Evolutionary conservation across 2,329 filamentous ascomycete genomes (phyloP), one percentile per base, ranked within the genome.

Genomic region (Pyrenochaeta sp.): DNA sequence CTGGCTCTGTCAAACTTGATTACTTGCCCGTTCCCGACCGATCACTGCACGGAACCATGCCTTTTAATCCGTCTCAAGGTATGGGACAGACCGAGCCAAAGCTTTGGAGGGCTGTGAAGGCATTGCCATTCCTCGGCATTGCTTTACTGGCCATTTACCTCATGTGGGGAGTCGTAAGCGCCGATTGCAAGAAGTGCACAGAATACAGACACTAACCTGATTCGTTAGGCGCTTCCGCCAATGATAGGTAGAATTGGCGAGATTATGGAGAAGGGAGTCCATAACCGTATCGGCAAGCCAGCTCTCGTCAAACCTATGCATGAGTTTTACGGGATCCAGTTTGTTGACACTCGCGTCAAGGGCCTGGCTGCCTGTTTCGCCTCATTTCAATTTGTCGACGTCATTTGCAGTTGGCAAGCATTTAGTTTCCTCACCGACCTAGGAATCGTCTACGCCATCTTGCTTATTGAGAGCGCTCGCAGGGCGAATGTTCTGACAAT

Each of bases 21-120:
- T 58, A 56, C 31, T 32, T 53, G 7, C 50, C 50, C 23, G 32
- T 53, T 33, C 58, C 52, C 17, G 50, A 56, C 35, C 52, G 51
- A 33, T 56, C 56, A 33, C 35, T 51, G 3, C 42, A 35, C 17
- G 58, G 56, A 23, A 61, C 45, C 3, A 61, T 61, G 58, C 50
- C 47, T 31, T 61, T 55, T 43, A 59, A 59, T 27, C 50, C 56
- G 7, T 54, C 58, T n/a, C 58, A 61, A 45, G 50, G 52, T 11
- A 33, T 56, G n/a, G 53, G 55, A 1, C 42, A 56, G 3, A 39
- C 11, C 3, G 58, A 61, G 32, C 56, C 58, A 4, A 61, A 56
- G 35, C n/a, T 55, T 20, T 39, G 49, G 30, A 52, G 58, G 35
- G 56, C 58, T 12, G 27, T 45, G 3, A 52, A 43, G 39, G 55